Evolutionary conservation across 2,329 filamentous ascomycete species (phyloP), one percentile per base, ranked within the genome.

Genomic region (Penicillium sp.): DNA sequence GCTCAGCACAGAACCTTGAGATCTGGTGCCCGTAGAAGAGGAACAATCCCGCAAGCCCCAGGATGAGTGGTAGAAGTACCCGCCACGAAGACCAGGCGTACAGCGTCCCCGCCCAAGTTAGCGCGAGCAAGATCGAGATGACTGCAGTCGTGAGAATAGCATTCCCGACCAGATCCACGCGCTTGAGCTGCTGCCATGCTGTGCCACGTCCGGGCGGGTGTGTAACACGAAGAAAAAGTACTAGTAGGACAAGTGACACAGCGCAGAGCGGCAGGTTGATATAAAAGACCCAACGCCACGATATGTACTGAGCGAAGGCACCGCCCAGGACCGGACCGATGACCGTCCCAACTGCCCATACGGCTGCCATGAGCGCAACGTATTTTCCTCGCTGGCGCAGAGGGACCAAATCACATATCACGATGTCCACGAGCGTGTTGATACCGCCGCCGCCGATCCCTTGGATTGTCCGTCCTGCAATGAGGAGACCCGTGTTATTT

Each of bases 51-150:
- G 49, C 46, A 5, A 59, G n/a, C 9, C 65, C 65, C 3, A 69
- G 40, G 3, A 66, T 44, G 1, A 70, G 53, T 10, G 65, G 64
- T 0, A 68, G 54, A 12, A 66, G 46, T 1, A 60, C 60, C 2
- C 52, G 61, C 55, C 60, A 68, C 3, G 60, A 65, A 3, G 44
- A 39, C 68, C 69, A 72, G 5, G 57, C 12, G 36, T 68, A 61
- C 10, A 55, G 39, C 4, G 59, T 56, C 1, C 68, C 68, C 6
- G 59, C 68, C 54, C 59, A 68, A 6, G 57, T 59, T 2, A 72
- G 54, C 0, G 64, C 62, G 4, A 69, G 52, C 5, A 72, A 60
- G 28, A 71, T 54, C 0, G 64, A 55, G 2, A 59, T 48, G 3
- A 67, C 49, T 3, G 64, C 61, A 1, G 55, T 53, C 11, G 65